These are phyloP conservation scores for Trichosanthes cucumerina DNA, from an alignment of 306 rosid species.

Conservation along the genomic window DNA sequence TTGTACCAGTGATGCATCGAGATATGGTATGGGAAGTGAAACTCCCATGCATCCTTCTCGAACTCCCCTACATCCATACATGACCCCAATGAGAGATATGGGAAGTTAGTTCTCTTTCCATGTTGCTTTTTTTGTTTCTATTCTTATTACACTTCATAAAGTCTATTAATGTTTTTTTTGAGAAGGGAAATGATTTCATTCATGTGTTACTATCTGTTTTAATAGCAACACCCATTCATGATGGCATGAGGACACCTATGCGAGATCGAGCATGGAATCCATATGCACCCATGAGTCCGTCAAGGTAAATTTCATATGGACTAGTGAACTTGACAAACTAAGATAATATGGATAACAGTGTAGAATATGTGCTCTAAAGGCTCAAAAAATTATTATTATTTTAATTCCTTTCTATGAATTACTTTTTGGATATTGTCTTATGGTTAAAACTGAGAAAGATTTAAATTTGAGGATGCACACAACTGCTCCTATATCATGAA, in stretches of 20 bases:
- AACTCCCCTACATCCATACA: slow-evolving; percentile 91
- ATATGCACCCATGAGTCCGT: slow-evolving; percentile 92
- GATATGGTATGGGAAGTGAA: slow-evolving; percentile 96
- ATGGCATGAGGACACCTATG: slow-evolving; percentile 99
- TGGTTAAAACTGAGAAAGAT: neutral
- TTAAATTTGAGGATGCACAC: neutral
- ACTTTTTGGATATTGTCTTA: neutral
- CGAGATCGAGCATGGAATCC: slow-evolving; percentile 99
- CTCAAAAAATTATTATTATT: neutral
- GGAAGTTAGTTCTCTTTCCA: slow-evolving; percentile 56
- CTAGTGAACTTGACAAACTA: neutral
- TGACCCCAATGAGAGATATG: slow-evolving; percentile 95
- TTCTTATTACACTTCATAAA: neutral
- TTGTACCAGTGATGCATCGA: slow-evolving; percentile 51
- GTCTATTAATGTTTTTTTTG: no score
- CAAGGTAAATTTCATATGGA: slow-evolving; percentile 38
- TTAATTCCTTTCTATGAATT: neutral
- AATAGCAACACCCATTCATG: slow-evolving; percentile 92
- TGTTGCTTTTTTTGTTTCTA: neutral
- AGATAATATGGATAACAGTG: neutral
- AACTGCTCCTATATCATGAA: neutral
- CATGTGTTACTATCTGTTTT: slow-evolving; percentile 11
- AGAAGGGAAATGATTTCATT: no score
- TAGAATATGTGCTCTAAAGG: neutral
- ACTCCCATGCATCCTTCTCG: slow-evolving; percentile 99